These are phyloP conservation scores for Pyrus bretschneideri DNA, from an alignment of 306 rosid species.

Conservation along the genomic window DNA sequence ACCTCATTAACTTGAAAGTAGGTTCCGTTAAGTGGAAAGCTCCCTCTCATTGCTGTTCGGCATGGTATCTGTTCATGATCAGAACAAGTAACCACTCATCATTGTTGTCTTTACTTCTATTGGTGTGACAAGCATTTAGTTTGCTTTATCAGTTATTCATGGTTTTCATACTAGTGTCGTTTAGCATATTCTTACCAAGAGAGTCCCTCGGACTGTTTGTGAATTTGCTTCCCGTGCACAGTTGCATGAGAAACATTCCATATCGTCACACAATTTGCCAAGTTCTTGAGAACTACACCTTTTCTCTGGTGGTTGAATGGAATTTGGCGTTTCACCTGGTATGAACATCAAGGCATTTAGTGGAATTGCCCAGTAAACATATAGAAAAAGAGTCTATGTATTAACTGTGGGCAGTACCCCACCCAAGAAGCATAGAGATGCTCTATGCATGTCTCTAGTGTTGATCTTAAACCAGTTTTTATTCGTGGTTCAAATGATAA, in stretches of 20 bases:
- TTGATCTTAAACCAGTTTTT: background rate
- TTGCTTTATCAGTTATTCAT: background rate
- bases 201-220: constrained; percentile 77
- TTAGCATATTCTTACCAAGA: constrained; percentile 53
- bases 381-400: constrained; percentile 1
- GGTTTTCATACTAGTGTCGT: constrained; percentile 12
- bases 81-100: constrained; percentile 19
- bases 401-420: background rate
- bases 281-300: constrained; percentile 56
- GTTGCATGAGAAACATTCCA: constrained; percentile 83
- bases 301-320: constrained; percentile 73
- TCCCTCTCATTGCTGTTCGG: constrained; percentile 88
- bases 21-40: constrained; percentile 94
- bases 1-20: constrained; percentile 99
- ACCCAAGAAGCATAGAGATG: background rate
- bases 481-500: background rate
- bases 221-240: constrained; percentile 70
- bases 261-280: constrained; percentile 60
- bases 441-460: background rate
- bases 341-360: constrained; percentile 21
- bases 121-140: background rate
- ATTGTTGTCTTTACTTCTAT: background rate
- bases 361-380: constrained; percentile 19
- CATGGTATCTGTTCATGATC: constrained; percentile 74
- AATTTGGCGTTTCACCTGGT: constrained; percentile 88